A percentile compares a stretch with the other conserved stretches of the same genome.
Conservation (phyloP, 208 protist genomes). For the Leishmania tarentolae region DNA sequence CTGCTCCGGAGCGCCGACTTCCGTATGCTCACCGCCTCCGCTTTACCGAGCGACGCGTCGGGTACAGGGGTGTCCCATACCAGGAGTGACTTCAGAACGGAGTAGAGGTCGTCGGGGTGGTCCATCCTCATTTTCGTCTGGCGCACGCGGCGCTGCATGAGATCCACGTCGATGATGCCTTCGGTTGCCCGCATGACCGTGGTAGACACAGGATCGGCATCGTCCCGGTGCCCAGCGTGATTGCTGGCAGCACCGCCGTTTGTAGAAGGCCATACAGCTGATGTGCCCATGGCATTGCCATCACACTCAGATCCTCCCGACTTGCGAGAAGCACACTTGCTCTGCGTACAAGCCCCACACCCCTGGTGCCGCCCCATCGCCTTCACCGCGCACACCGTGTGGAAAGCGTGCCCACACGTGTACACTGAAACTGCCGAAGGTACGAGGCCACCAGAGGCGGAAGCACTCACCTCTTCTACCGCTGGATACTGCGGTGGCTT, state of each 20-base stretch:
- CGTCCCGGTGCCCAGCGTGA: neutral
- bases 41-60: neutral
- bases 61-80: slow-evolving; percentile 14
- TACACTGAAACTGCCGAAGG: slow-evolving; percentile 56
- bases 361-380: slow-evolving; percentile 8
- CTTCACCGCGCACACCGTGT: slow-evolving; percentile 49
- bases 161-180: slow-evolving; percentile 12
- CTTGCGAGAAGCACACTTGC: slow-evolving; percentile 11
- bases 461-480: neutral
- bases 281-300: neutral
- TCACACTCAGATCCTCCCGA: neutral
- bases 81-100: slow-evolving; percentile 36
- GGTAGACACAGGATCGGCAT: neutral
- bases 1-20: too few species aligned
- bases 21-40: too few species aligned
- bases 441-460: neutral
- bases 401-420: slow-evolving; percentile 77
- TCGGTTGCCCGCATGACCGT: neutral
- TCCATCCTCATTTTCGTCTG: slow-evolving; percentile 33
- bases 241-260: neutral
- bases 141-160: slow-evolving; percentile 34
- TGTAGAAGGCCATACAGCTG: neutral
- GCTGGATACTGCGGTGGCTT: slow-evolving; percentile 2
- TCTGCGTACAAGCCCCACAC: slow-evolving; percentile 17
- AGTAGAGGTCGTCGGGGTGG: slow-evolving; percentile 31